phyloP scores from a whole-genome alignment of 2,329 filamentous ascomycete species.

The Bipolaris zeicola region DNA sequence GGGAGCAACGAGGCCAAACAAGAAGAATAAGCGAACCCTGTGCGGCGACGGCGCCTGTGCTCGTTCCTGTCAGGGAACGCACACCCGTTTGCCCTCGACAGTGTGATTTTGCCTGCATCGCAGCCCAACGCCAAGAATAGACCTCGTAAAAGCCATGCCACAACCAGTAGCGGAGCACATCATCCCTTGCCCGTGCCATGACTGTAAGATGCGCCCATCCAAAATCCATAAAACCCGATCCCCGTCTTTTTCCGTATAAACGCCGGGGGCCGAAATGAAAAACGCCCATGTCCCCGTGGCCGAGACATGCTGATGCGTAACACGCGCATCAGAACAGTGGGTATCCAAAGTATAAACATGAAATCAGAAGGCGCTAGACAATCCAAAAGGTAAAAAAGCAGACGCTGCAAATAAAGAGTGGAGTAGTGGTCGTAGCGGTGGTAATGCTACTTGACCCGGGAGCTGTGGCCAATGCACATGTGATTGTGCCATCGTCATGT shows the following conservation, averaged over 20 bases:
- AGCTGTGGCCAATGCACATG: slow-evolving; percentile 5
- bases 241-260: slow-evolving; percentile 24
- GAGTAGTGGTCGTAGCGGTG: slow-evolving; percentile 9
- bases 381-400: neutral
- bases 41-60: slow-evolving; percentile 2
- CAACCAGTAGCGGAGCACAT: slow-evolving; percentile 7
- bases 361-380: slow-evolving; percentile 8
- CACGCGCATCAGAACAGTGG: slow-evolving; percentile 24
- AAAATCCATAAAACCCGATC: neutral
- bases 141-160: neutral
- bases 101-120: slow-evolving; percentile 6
- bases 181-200: slow-evolving; percentile 7
- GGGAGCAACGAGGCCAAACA: slow-evolving; percentile 10
- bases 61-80: neutral
- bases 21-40: slow-evolving; percentile 5
- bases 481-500: slow-evolving; percentile 12
- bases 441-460: neutral
- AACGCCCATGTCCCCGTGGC: slow-evolving; percentile 16
- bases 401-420: slow-evolving; percentile 14
- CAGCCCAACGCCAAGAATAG: slow-evolving; percentile 17
- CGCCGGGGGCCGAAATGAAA: slow-evolving; percentile 22
- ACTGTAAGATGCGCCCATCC: slow-evolving; percentile 1
- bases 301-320: slow-evolving; percentile 10
- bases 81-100: slow-evolving; percentile 3
- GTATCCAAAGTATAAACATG: slow-evolving; percentile 29